phyloP scores from a whole-genome alignment of 139 green algal species.

The Chlamydomonas sp. region DNA sequence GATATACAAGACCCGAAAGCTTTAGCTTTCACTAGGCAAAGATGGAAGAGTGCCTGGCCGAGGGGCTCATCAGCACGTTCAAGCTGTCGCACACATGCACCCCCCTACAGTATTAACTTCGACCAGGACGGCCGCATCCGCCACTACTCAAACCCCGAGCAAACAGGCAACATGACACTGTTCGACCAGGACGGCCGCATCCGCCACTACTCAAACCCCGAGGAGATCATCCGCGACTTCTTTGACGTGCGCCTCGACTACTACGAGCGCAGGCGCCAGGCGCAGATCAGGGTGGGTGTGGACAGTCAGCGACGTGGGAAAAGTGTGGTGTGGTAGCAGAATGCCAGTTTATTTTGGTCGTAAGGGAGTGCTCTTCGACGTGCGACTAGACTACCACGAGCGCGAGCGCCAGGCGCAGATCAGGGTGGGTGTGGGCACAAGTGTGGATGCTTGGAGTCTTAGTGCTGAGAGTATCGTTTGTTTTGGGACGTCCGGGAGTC shows the following conservation, averaged over 20 bases:
- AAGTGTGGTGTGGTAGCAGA: no score
- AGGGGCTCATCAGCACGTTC: slow-evolving; percentile 79
- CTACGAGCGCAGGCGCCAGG: slow-evolving; percentile 70
- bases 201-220: slow-evolving; percentile 71
- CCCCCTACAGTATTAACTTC: slow-evolving; percentile 72
- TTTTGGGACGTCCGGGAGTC: no score
- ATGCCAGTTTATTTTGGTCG: no score
- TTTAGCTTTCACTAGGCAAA: background rate
- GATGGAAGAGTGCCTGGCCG: slow-evolving; percentile 46
- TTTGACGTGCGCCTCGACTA: slow-evolving; percentile 77
- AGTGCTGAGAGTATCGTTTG: no score
- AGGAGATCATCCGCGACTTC: slow-evolving; percentile 89
- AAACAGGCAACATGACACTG: slow-evolving; percentile 94
- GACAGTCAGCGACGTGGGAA: no score
- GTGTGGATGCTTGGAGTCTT: no score
- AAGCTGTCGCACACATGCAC: slow-evolving; percentile 81
- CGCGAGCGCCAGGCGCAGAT: slow-evolving; percentile 59
- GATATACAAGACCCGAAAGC: background rate
- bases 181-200: slow-evolving; percentile 87
- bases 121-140: slow-evolving; percentile 79
- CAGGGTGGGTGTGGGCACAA: no score
- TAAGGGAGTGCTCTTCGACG: no score
- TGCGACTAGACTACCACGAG: slow-evolving; percentile 84
- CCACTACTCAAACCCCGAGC: background rate
- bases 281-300: slow-evolving; percentile 56